Conservation (phyloP, 371 early-diverging fungal genomes). For the Mortierella polycephala region DNA sequence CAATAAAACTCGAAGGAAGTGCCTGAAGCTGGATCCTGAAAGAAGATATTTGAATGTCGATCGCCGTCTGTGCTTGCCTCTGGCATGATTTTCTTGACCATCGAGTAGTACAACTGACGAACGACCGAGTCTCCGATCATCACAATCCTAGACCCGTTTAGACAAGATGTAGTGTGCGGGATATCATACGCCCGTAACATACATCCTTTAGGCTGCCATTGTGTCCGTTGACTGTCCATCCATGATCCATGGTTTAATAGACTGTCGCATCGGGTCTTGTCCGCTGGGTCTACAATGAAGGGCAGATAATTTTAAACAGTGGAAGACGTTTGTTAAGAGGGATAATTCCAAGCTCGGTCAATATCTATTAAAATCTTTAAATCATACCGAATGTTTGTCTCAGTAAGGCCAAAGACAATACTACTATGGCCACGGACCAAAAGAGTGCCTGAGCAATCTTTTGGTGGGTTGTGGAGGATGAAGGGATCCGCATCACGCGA, state of each 20-base stretch:
- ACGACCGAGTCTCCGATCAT: slow-evolving; percentile 79
- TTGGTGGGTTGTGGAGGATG: not conserved
- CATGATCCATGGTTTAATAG: slow-evolving; percentile 61
- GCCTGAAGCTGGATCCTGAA: slow-evolving; percentile 41
- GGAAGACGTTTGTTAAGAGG: not conserved
- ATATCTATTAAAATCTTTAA: not conserved
- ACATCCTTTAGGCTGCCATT: slow-evolving; percentile 74
- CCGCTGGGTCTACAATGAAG: slow-evolving; percentile 50
- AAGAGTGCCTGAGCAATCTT: slow-evolving; percentile 15
- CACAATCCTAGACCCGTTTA: slow-evolving; percentile 57
- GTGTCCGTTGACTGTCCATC: slow-evolving; percentile 47
- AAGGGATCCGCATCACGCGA: slow-evolving; percentile 17
- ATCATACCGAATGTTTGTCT: slow-evolving; percentile 23
- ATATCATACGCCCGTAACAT: slow-evolving; percentile 64
- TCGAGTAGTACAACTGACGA: slow-evolving; percentile 68
- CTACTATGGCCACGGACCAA: slow-evolving; percentile 12
- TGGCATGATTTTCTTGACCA: slow-evolving; percentile 58
- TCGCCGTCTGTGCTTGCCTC: slow-evolving; percentile 49
- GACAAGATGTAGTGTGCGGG: slow-evolving; percentile 59
- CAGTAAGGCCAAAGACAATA: slow-evolving; percentile 12
- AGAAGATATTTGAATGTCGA: slow-evolving; percentile 55
- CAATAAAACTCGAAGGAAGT: slow-evolving; percentile 68
- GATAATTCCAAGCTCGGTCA: not conserved
- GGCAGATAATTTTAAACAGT: no score
- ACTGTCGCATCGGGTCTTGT: slow-evolving; percentile 58